phyloP scores from a whole-genome alignment of 148 eudicot species.

The Dianthus caryophyllus region DNA sequence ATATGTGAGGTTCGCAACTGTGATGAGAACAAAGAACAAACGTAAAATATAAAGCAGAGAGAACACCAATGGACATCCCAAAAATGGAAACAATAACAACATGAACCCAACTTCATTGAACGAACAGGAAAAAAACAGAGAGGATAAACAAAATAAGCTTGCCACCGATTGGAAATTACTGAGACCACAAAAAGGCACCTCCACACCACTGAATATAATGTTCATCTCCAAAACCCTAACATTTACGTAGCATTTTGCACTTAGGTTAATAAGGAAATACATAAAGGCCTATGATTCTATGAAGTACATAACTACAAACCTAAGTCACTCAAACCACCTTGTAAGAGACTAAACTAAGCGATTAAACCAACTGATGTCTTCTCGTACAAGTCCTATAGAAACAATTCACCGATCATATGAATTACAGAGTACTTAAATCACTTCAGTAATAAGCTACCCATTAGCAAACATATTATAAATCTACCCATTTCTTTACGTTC shows the following conservation, averaged over 20 bases:
- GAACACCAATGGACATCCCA: no score
- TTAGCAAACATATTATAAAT: background rate
- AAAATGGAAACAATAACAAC: background rate
- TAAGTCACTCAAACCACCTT: background rate
- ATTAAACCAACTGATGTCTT: background rate
- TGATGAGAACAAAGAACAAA: no score
- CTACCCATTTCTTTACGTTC: no score
- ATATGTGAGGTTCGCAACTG: no score
- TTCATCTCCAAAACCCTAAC: background rate
- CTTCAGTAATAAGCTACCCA: background rate
- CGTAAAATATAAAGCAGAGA: no score
- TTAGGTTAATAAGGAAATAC: background rate
- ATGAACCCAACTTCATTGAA: slow-evolving; percentile 1
- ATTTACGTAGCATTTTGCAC: background rate
- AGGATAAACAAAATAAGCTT: background rate
- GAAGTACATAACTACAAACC: background rate
- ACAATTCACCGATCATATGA: background rate
- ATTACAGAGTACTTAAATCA: background rate
- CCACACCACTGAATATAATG: background rate
- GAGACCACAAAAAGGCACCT: background rate
- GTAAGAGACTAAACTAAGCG: background rate
- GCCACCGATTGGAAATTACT: background rate
- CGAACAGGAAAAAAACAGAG: background rate
- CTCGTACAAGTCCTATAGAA: background rate
- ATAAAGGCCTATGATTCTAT: background rate